A percentile compares a stretch with the other conserved stretches of the same genome.
phyloP scores from a whole-genome alignment of 306 rosid species.

The Dryas alaskensis region DNA sequence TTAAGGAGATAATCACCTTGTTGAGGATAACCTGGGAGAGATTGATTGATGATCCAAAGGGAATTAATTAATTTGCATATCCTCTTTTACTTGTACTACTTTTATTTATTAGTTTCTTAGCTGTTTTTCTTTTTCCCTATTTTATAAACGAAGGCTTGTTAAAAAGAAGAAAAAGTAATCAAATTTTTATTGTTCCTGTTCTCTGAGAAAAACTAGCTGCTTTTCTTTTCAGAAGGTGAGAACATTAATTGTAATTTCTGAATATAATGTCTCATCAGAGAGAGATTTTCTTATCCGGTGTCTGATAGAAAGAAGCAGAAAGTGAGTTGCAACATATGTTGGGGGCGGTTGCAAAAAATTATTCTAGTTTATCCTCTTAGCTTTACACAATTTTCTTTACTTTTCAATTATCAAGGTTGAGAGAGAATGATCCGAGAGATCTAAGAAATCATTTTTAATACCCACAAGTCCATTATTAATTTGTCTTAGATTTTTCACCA shows the following conservation, averaged over 20 bases:
- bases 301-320: slow-evolving; percentile 82
- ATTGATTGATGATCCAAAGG: slow-evolving; percentile 27
- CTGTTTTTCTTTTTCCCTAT: background rate
- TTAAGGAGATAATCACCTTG: slow-evolving; percentile 56
- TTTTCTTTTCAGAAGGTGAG: slow-evolving; percentile 26
- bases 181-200: slow-evolving; percentile 1
- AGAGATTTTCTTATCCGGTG: slow-evolving; percentile 36
- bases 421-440: slow-evolving; percentile 29
- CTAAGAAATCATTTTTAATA: slow-evolving; percentile 8
- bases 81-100: background rate
- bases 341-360: slow-evolving; percentile 35
- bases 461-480: background rate
- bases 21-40: slow-evolving; percentile 45
- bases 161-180: background rate
- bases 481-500: background rate
- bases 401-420: background rate
- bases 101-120: slow-evolving; percentile 7
- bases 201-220: slow-evolving; percentile 5
- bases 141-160: no score
- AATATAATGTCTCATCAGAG: slow-evolving; percentile 43
- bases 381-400: slow-evolving; percentile 18
- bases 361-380: slow-evolving; percentile 36
- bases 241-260: slow-evolving; percentile 19
- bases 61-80: background rate
- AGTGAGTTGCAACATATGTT: slow-evolving; percentile 37